Evolutionary conservation across 1,284 basidiomycete species (phyloP).

Genomic region (Sutorius eximius): DNA sequence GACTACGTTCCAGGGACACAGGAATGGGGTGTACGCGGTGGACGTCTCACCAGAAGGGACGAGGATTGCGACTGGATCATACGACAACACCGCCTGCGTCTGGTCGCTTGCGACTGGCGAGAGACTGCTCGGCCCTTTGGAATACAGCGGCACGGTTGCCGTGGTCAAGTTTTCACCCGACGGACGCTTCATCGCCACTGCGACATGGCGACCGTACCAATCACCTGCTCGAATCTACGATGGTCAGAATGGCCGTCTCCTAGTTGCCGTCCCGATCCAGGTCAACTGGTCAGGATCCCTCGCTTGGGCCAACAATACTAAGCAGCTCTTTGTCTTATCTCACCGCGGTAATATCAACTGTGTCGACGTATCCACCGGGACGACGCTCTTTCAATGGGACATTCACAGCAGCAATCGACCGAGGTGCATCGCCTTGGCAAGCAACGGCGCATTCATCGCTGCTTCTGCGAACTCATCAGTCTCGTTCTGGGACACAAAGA

Average conservation of each 20-base stretch:
- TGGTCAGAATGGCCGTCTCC: background rate
- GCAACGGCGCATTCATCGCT: background rate
- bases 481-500: background rate
- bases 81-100: conserved; percentile 5
- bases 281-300: background rate
- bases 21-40: background rate
- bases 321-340: background rate
- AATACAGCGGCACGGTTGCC: background rate
- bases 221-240: background rate
- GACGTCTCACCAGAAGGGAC: conserved; percentile 8
- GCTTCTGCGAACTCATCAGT: background rate
- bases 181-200: background rate
- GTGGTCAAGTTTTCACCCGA: conserved; percentile 8
- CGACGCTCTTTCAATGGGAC: background rate
- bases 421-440: background rate
- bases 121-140: conserved; percentile 2
- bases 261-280: background rate
- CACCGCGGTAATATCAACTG: background rate
- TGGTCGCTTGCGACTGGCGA: conserved; percentile 8
- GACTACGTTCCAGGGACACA: background rate
- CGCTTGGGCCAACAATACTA: background rate
- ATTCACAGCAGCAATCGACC: background rate
- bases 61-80: conserved; percentile 8
- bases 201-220: background rate
- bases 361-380: background rate